Conservation (phyloP, 345 rosid species). For the Camelina sativa region DNA sequence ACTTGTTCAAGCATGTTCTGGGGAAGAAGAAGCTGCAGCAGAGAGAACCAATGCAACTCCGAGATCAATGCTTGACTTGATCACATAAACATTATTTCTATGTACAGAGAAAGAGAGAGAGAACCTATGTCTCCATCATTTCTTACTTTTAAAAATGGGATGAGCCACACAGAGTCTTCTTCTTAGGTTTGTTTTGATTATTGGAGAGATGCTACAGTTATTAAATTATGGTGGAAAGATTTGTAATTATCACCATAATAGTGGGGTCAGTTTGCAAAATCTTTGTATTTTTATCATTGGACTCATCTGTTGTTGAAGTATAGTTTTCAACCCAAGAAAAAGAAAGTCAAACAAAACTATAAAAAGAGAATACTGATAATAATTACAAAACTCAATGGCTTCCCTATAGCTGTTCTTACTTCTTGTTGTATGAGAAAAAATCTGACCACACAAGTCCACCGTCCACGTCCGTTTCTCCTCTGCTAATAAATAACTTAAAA, state of each 20-base stretch:
- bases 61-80: conserved; percentile 64
- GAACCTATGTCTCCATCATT: conserved; percentile 31
- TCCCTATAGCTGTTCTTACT: conserved; percentile 1
- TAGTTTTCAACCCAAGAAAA: too few species aligned
- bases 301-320: conserved; percentile 5
- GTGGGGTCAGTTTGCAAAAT: conserved; percentile 25
- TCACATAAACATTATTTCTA: conserved; percentile 24
- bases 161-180: conserved; percentile 22
- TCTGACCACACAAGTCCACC: conserved; percentile 13
- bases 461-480: conserved; percentile 24
- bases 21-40: conserved; percentile 98
- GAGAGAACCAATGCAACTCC: conserved; percentile 97
- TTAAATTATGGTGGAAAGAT: conserved; percentile 34
- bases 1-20: conserved; percentile 96
- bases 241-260: conserved; percentile 42
- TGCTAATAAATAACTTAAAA: neutral
- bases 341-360: too few species aligned
- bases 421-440: neutral
- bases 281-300: conserved; percentile 15
- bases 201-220: conserved; percentile 24
- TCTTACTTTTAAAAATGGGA: conserved; percentile 23
- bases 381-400: neutral
- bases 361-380: neutral
- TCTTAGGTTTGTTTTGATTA: conserved; percentile 33
- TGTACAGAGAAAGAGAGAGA: conserved; percentile 36